Percentiles rank a stretch among this genome's conserved stretches.
These are phyloP conservation scores for Pseudocercospora vitis DNA, from an alignment of 2,329 filamentous ascomycete species.

Conservation along the genomic window DNA sequence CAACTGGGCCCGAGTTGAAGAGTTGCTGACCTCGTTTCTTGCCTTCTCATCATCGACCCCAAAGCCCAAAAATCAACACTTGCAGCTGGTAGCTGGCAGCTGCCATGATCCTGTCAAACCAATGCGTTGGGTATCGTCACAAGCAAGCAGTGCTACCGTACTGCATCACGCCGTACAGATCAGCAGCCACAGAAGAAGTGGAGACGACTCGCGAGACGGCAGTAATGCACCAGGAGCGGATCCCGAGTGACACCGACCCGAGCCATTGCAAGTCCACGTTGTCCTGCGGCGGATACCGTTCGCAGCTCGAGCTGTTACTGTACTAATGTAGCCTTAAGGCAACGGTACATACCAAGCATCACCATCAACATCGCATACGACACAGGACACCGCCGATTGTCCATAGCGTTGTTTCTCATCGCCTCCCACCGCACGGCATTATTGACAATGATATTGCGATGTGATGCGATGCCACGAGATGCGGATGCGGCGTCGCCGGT, in stretches of 20 bases:
- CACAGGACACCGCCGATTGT: not conserved
- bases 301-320: constrained; percentile 3
- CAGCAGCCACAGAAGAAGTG: not conserved
- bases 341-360: too few relatives aligned
- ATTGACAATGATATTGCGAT: constrained; percentile 5
- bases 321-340: too few relatives aligned
- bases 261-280: constrained; percentile 3
- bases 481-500: constrained; percentile 2
- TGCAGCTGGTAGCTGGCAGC: not conserved
- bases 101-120: not conserved
- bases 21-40: not conserved
- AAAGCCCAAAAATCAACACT: not conserved
- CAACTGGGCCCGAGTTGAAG: too few relatives aligned
- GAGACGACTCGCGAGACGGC: not conserved
- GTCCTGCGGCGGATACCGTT: constrained; percentile 6
- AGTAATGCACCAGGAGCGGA: constrained; percentile 7
- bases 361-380: too few relatives aligned
- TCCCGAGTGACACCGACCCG: constrained; percentile 14
- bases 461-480: too few relatives aligned
- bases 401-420: constrained; percentile 1
- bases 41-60: not conserved
- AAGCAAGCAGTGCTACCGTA: not conserved
- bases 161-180: not conserved
- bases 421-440: too few relatives aligned
- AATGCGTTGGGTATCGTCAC: too few relatives aligned